Percentiles rank a stretch among this genome's conserved stretches.
Conservation (phyloP, 2,329 filamentous ascomycete genomes). For the Pleoardoris graminearum region DNA sequence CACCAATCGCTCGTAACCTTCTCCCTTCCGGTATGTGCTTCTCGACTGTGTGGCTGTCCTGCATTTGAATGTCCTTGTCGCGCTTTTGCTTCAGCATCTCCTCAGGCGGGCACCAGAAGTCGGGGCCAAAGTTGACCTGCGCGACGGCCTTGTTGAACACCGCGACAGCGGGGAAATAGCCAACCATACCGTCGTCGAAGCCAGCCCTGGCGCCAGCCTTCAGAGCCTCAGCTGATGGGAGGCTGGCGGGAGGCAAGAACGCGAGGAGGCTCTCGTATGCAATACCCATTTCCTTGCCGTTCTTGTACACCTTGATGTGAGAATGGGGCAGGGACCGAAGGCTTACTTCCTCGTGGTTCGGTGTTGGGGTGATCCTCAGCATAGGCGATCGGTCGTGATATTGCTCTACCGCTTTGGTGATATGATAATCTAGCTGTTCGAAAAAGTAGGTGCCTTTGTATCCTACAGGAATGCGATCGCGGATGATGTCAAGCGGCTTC, state of each 20-base stretch:
- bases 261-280: constrained; percentile 85
- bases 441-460: constrained; percentile 95
- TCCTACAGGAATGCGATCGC: constrained; percentile 91
- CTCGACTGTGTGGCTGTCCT: constrained; percentile 20
- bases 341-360: constrained; percentile 72
- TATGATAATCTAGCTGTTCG: constrained; percentile 86
- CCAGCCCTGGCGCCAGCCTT: constrained; percentile 79
- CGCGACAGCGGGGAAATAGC: constrained; percentile 92
- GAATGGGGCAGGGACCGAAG: constrained; percentile 85
- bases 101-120: constrained; percentile 86
- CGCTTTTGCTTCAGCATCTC: constrained; percentile 52
- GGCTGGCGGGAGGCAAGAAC: constrained; percentile 88
- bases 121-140: constrained; percentile 90
- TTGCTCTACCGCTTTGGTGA: constrained; percentile 82
- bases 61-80: constrained; percentile 38
- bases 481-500: constrained; percentile 78
- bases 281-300: constrained; percentile 82
- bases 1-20: constrained; percentile 64
- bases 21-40: constrained; percentile 31
- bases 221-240: constrained; percentile 67
- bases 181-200: constrained; percentile 90
- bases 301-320: constrained; percentile 88
- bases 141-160: constrained; percentile 89
- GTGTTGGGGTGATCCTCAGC: constrained; percentile 71
- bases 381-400: constrained; percentile 54